phyloP scores from a whole-genome alignment of 2,329 filamentous ascomycete species.

The Epichloe typhina region DNA sequence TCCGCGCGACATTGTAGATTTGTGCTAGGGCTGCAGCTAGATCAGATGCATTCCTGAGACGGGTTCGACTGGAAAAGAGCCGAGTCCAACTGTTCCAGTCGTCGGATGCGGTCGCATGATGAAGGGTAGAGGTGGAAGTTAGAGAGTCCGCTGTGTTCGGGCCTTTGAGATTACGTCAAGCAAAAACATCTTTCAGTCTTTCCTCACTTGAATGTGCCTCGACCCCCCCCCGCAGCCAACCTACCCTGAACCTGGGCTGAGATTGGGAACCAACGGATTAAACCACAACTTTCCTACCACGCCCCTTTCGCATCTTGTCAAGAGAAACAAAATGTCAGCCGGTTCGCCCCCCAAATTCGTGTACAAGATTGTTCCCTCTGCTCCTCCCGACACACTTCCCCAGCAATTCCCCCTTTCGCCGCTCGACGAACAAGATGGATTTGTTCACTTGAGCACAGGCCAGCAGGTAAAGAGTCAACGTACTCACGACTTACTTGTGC shows the following conservation, averaged over 20 bases:
- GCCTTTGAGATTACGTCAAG: background rate
- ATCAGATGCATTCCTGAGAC: background rate
- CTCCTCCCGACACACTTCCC: slow-evolving; percentile 41
- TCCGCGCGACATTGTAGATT: slow-evolving; percentile 34
- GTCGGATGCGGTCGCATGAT: too few species aligned
- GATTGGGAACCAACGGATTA: background rate
- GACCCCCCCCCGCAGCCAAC: background rate
- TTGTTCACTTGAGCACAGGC: slow-evolving; percentile 46
- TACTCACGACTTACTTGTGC: too few species aligned
- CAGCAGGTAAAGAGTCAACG: slow-evolving; percentile 29
- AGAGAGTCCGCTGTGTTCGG: background rate
- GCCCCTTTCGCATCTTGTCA: background rate
- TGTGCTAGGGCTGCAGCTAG: background rate
- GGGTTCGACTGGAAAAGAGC: too few species aligned
- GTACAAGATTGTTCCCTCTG: slow-evolving; percentile 47
- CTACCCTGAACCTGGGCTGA: background rate
- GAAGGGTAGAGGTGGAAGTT: too few species aligned
- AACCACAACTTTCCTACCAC: background rate
- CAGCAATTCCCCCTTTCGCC: slow-evolving; percentile 42
- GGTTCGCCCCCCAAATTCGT: slow-evolving; percentile 25
- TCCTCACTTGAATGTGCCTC: background rate
- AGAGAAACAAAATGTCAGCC: background rate
- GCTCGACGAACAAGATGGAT: slow-evolving; percentile 46
- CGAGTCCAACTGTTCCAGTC: too few species aligned
- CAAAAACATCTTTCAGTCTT: too few species aligned